Base-by-base conservation (phyloP, 441 rosid species). In the Arabidopsis lyrata region DNA sequence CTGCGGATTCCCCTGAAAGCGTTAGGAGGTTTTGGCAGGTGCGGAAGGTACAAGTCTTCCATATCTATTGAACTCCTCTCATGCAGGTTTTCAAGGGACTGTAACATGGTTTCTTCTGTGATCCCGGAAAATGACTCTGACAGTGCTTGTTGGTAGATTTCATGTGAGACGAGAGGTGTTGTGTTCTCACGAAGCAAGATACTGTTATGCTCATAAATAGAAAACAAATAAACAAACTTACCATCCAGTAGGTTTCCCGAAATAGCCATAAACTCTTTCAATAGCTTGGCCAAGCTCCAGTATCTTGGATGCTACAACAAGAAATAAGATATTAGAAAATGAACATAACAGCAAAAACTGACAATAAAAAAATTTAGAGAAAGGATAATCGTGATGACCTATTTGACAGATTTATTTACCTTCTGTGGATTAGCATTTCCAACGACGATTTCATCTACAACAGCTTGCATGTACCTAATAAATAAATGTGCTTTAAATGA, bases 401-500 rank as follows among this genome's bases (percentile, higher is more conserved):
- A 18, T 68, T 14, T 69, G 59, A 44, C 27, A 44, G 12, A 20
- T 36, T 55, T 41, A 64, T 56, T 45, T 86, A 95, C 99, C 97
- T 89, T 88, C 50, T 62, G 41, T 10, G 91, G 90, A 85, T 90
- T 81, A 65, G 78, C 86, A 85, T 85, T 92, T 81, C 83, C 71
- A 70, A 87, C 78, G 73, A 92, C 85, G 11, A 89, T 86, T 83
- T 95, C 97, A 80, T 95, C 99, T 50, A 84, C 97, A 79, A 88
- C 97, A 16, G 94, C 99, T 86, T 95, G 99, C 96, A 95, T 95
- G 87, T 92, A 95, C 88, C 99, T 95, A 78, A 58, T 54, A 41
- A 66, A 60, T 52, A 81, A 39, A 18, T 49, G 22, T 64, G 54
- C 14, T 36, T 6, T 48, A 2, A 53, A 31, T 20, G 18, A 39